Conservation (phyloP, 768 basidiomycete species). For the Mycena haematopus region DNA sequence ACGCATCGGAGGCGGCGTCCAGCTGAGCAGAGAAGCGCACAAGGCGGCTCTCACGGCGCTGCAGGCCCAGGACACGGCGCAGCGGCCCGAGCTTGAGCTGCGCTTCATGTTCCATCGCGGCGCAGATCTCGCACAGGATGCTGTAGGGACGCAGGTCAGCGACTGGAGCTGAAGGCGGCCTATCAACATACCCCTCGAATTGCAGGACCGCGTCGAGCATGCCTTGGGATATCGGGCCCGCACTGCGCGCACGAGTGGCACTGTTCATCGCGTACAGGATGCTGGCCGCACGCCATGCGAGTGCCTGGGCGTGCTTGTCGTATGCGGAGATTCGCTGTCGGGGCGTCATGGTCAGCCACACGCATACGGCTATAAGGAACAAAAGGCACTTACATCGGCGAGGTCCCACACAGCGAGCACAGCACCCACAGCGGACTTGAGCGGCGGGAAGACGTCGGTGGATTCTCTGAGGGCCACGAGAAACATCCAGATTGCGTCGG, state of each 20-base stretch:
- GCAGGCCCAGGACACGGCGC: neutral
- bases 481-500: constrained; percentile 7
- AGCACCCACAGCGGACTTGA: neutral
- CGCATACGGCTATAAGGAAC: neutral
- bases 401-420: constrained; percentile 10
- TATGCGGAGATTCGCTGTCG: constrained; percentile 1
- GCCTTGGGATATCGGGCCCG: neutral
- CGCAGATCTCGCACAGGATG: constrained; percentile 7
- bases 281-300: constrained; percentile 4
- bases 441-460: constrained; percentile 2
- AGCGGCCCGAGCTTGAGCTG: neutral
- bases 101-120: constrained; percentile 5
- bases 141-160: constrained; percentile 1
- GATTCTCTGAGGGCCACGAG: constrained; percentile 8
- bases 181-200: constrained; percentile 9
- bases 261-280: neutral
- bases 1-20: constrained; percentile 3
- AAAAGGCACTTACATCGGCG: neutral
- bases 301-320: constrained; percentile 1
- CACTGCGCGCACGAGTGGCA: neutral
- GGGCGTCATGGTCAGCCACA: constrained; percentile 1
- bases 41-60: constrained; percentile 7
- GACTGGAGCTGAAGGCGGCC: neutral
- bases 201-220: constrained; percentile 4
- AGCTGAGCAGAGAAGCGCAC: neutral